A percentile compares a stretch with the other conserved stretches of the same genome.
Evolutionary conservation across 805 yeast species (phyloP).

Genomic region (Schizosaccharomyces japonicus): DNA sequence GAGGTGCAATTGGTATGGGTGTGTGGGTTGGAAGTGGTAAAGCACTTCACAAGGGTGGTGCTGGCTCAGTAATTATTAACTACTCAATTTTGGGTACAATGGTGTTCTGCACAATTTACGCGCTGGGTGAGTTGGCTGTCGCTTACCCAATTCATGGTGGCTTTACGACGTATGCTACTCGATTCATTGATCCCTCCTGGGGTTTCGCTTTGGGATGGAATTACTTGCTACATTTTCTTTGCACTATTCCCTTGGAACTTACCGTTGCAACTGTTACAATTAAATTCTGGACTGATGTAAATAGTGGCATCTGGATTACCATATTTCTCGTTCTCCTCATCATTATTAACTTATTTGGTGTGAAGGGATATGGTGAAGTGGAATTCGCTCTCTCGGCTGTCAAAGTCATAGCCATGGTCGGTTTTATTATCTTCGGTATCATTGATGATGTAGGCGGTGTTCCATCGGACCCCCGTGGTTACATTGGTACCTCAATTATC

Average conservation of each 20-base stretch:
- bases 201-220: conserved; percentile 57
- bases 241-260: conserved; percentile 41
- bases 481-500: conserved; percentile 29
- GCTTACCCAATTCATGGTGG: conserved; percentile 39
- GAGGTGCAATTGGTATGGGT: conserved; percentile 70
- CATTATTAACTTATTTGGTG: conserved; percentile 31
- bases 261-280: conserved; percentile 38
- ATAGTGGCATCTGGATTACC: conserved; percentile 32
- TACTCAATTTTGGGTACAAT: conserved; percentile 27
- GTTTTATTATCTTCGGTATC: conserved; percentile 37
- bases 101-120: conserved; percentile 29
- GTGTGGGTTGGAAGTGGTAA: conserved; percentile 31
- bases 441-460: conserved; percentile 34
- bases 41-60: conserved; percentile 27
- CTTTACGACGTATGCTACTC: conserved; percentile 33
- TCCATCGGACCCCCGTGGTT: conserved; percentile 32
- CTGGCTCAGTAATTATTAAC: conserved; percentile 28
- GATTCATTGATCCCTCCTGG: conserved; percentile 44
- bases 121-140: conserved; percentile 35
- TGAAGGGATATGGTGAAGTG: conserved; percentile 40
- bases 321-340: conserved; percentile 30
- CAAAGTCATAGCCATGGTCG: conserved; percentile 34
- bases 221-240: conserved; percentile 40
- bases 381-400: conserved; percentile 36
- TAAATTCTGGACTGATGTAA: conserved; percentile 24